These are phyloP conservation scores for Pseudogymnoascus destructans DNA, from an alignment of 2,329 filamentous ascomycete genomes.

Conservation along the genomic window DNA sequence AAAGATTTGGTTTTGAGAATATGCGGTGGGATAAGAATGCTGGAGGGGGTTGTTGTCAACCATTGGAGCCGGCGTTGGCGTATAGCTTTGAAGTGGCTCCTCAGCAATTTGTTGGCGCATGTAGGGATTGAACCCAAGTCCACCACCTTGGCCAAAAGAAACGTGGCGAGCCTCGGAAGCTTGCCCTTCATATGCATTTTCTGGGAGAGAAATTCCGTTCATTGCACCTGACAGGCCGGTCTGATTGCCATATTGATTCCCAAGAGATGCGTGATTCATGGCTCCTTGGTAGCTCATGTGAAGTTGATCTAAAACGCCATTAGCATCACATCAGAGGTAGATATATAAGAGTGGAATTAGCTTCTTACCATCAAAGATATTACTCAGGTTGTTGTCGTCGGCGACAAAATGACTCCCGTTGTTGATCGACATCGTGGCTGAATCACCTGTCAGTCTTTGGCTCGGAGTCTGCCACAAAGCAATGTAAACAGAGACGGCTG, in stretches of 20 bases:
- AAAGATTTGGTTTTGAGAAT: background rate
- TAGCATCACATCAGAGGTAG: background rate
- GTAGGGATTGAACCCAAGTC: background rate
- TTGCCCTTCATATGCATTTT: background rate
- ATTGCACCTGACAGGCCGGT: background rate
- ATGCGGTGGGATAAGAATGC: background rate
- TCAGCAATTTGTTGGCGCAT: background rate
- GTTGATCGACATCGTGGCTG: constrained; percentile 1
- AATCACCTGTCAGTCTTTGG: background rate
- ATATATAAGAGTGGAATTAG: background rate
- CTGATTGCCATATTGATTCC: background rate
- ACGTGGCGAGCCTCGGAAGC: background rate
- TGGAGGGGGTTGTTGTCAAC: background rate
- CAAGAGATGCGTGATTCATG: background rate
- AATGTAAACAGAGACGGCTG: background rate
- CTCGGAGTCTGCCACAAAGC: background rate
- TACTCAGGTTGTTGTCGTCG: background rate
- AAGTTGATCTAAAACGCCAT: background rate
- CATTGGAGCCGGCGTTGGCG: background rate
- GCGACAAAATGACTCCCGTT: constrained; percentile 12
- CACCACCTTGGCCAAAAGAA: background rate
- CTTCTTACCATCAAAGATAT: constrained; percentile 18
- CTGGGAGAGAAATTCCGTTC: background rate
- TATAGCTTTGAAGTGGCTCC: background rate
- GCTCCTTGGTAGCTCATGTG: background rate